These are phyloP conservation scores for Pneumocystis canis DNA, from an alignment of 1,139 yeast genomes.

Conservation along the genomic window DNA sequence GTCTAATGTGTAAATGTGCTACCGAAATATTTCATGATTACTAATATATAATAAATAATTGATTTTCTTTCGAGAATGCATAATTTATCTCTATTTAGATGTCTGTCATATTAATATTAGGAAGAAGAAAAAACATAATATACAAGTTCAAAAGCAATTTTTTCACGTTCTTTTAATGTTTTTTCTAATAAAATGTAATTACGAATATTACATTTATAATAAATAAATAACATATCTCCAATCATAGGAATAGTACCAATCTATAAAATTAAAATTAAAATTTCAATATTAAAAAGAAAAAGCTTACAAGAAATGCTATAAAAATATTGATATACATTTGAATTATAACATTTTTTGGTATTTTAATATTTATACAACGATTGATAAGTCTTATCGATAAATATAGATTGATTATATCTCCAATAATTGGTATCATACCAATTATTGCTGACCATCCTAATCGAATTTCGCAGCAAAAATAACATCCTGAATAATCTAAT, in stretches of 20 bases:
- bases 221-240: conserved; percentile 41
- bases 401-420: conserved; percentile 38
- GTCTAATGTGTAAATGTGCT: background rate
- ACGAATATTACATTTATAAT: conserved; percentile 61
- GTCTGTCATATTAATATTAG: background rate
- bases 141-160: background rate
- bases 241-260: conserved; percentile 55
- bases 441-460: conserved; percentile 54
- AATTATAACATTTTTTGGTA: conserved; percentile 36
- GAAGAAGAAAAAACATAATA: background rate
- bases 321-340: conserved; percentile 48
- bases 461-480: conserved; percentile 8
- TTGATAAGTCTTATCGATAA: conserved; percentile 38
- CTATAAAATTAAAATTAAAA: background rate
- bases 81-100: background rate
- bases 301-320: conserved; percentile 55
- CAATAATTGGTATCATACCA: conserved; percentile 57
- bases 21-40: background rate
- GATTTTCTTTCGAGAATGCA: background rate
- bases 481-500: conserved; percentile 6
- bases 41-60: background rate
- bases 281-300: conserved; percentile 26
- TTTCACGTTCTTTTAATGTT: background rate
- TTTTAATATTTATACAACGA: conserved; percentile 39
- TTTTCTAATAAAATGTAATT: conserved; percentile 48